Conservation (phyloP, 495 filamentous ascomycete genomes). For the Podospora sp. region DNA sequence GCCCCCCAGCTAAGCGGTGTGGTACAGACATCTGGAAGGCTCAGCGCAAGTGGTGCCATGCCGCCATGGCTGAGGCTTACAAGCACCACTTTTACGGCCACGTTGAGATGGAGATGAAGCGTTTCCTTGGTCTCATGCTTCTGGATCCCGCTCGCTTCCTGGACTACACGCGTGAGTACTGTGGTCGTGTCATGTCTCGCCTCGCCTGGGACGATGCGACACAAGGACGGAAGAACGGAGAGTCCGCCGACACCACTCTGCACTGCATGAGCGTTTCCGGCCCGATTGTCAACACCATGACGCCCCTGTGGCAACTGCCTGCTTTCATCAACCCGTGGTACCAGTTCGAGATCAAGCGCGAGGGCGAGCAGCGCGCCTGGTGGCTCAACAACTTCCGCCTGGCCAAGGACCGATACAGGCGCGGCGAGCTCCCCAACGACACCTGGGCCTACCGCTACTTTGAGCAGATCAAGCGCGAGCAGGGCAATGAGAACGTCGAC, state of each 20-base stretch:
- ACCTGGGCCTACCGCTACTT: conserved; percentile 53
- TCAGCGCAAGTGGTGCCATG: conserved; percentile 52
- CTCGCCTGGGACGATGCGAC: conserved; percentile 52
- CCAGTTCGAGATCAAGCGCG: conserved; percentile 45
- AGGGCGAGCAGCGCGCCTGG: conserved; percentile 46
- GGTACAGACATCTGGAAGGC: conserved; percentile 46
- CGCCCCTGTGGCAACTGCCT: conserved; percentile 49
- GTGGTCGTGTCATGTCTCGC: conserved; percentile 50
- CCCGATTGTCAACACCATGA: conserved; percentile 51
- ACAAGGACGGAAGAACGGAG: conserved; percentile 45
- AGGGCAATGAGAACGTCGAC: conserved; percentile 37
- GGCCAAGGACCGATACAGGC: conserved; percentile 44
- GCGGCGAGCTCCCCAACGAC: conserved; percentile 43
- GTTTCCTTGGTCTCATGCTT: conserved; percentile 45
- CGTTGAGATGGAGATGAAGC: conserved; percentile 48
- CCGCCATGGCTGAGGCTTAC: conserved; percentile 52
- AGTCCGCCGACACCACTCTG: conserved; percentile 48
- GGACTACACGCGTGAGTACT: conserved; percentile 48
- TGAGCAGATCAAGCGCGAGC: conserved; percentile 43
- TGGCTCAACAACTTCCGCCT: conserved; percentile 46
- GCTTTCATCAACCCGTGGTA: conserved; percentile 48
- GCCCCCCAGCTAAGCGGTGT: background rate
- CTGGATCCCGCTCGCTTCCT: conserved; percentile 51
- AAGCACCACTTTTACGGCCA: conserved; percentile 52
- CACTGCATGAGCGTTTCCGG: conserved; percentile 54